phyloP scores from a whole-genome alignment of 805 yeast genomes.

The Wickerhamia fluorescens region DNA sequence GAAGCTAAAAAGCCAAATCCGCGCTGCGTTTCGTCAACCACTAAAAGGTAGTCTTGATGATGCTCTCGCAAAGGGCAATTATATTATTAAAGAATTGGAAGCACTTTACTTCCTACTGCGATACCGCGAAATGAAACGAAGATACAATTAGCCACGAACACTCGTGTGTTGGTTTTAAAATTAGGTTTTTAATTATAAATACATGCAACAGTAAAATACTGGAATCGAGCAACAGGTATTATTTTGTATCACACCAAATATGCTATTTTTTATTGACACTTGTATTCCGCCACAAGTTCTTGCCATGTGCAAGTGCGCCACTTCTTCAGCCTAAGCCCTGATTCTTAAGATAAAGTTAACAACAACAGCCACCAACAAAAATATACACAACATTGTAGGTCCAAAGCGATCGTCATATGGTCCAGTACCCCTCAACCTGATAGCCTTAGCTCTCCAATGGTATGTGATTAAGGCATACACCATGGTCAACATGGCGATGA shows the following conservation, averaged over 20 bases:
- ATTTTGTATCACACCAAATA: too few species aligned
- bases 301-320: too few species aligned
- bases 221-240: too few species aligned
- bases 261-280: too few species aligned
- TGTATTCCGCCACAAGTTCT: too few species aligned
- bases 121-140: constrained; percentile 28
- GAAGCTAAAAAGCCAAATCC: constrained; percentile 15
- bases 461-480: constrained; percentile 89
- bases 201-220: too few species aligned
- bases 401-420: constrained; percentile 99
- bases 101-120: constrained; percentile 23
- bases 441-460: constrained; percentile 99
- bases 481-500: constrained; percentile 98
- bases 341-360: constrained; percentile 86
- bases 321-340: constrained; percentile 44
- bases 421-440: constrained; percentile 94
- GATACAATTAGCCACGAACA: constrained; percentile 28
- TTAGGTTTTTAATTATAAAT: too few species aligned
- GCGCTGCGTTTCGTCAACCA: constrained; percentile 14
- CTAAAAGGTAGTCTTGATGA: constrained; percentile 11
- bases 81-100: constrained; percentile 24
- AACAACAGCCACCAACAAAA: constrained; percentile 85
- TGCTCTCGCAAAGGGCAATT: constrained; percentile 24
- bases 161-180: too few species aligned
- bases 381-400: constrained; percentile 94